Evolutionary conservation across 2,329 filamentous ascomycete genomes (phyloP), one percentile per base, ranked within the genome.

Genomic region (Neonectria sp.): DNA sequence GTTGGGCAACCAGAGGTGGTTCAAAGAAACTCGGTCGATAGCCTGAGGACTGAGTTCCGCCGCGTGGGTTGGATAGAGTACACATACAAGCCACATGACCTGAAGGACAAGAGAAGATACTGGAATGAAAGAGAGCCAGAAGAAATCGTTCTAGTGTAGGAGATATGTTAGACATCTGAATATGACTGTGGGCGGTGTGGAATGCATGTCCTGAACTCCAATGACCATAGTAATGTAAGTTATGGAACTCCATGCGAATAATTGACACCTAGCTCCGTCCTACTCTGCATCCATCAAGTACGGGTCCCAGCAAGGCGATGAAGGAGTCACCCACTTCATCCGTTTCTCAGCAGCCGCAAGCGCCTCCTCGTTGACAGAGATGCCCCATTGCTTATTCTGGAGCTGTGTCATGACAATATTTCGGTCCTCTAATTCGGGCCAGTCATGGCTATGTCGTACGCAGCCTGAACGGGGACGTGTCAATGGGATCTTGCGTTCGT

Each of bases 401-500:
- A 15, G 11, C 82, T 17, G 17, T 85, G 77, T 21, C 89, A 83
- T 91, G 33, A 35, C 33, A 12, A 35, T 35, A 37, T 37, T 37
- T 6, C 13, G 5, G 93, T 93, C 73, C 85, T 93, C 0, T 81
- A 64, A 0, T 90, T 91, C 60, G 93, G 75, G 7, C 49, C 49
- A 61, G 17, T 61, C 48, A 27, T 12, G 7, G 17, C 12, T 8
- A 15, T 13, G 31, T 25, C 35, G n/a, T 2, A 52, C 35, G 24
- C 35, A 45, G 12, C 35, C 81, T 59, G 2, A 85, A 79, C 0
- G 91, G 87, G 61, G 91, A 77, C 1, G 78, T 0, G 92, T 91
- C 1, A 82, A 90, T 64, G 89, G 85, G 73, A 93, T 93, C 72
- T 91, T 89, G 0, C 91, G 91, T 12, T 87, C 88, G 72, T 92